Base-by-base conservation (phyloP, 345 rosid species). In the Citrus hindsii region DNA sequence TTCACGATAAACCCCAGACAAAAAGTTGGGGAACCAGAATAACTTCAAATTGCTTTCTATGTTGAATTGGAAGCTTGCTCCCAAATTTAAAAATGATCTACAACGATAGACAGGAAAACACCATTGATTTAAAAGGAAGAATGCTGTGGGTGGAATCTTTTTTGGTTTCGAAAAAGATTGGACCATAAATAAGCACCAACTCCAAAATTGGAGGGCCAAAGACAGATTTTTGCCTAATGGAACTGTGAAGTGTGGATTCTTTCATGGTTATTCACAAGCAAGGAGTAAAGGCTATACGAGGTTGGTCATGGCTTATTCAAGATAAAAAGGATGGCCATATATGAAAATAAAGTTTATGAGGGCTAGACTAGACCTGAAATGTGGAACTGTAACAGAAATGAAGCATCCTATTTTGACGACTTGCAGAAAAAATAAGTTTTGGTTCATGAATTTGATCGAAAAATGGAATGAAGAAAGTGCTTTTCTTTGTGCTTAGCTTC, bases 391-490 rank as follows among this genome's bases (percentile, higher is more conserved):
- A 70, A 74, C 74, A 71, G 79, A 67, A 78, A 83, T 61, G 82
- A 83, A 80, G 86, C 81, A 78, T 85, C 85, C 89, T 62, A 51
- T 76, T 82, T 77, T 81, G 83, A 76, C 4, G 77, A 85, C 79
- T 77, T 65, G 73, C 76, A 73, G 38, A 80, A 80, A 74, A 68
- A 67, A 71, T 78, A 63, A 67, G 82, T 80, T 83, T 77, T 65
- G 72, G 79, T 71, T 81, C 81, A 78, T 77, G 80, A 82, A 82
- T 80, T 80, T 84, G 85, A 88, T 77, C 72, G 33, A 77, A 83
- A 78, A 58, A 66, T 32, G 59, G 68, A 40, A 63, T 59, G 73
- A 75, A 60, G 80, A 80, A 12, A 80, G 73, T 80, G 74, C 79
- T 18, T 71, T 68, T 69, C 37, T 78, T 27, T 67, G 78, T 68